A percentile compares a stretch with the other conserved stretches of the same genome.
phyloP scores from a whole-genome alignment of 495 filamentous ascomycete species.

The Talaromyces ruber region DNA sequence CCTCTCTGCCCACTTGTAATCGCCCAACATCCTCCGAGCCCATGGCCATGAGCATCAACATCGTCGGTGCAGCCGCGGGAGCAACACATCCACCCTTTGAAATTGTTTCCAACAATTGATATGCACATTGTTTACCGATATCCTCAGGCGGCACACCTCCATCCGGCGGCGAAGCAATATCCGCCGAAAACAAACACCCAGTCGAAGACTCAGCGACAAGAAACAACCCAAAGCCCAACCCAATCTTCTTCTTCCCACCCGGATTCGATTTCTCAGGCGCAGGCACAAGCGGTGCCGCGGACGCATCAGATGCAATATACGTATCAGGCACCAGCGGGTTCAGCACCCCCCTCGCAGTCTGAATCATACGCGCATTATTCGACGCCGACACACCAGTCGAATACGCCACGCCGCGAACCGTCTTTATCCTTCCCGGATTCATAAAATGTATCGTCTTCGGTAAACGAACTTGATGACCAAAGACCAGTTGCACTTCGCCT shows the following conservation, averaged over 20 bases:
- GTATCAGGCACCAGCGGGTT: conserved; percentile 81
- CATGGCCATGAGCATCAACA: conserved; percentile 94
- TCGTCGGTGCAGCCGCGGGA: conserved; percentile 53
- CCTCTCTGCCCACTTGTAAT: conserved; percentile 53
- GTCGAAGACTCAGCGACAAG: conserved; percentile 87
- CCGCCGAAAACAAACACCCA: conserved; percentile 76
- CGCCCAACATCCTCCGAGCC: conserved; percentile 68
- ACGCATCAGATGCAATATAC: conserved; percentile 72
- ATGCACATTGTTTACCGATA: conserved; percentile 77
- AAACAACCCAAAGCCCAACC: conserved; percentile 83
- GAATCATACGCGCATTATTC: conserved; percentile 94
- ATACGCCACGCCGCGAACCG: conserved; percentile 87
- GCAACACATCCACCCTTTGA: conserved; percentile 75
- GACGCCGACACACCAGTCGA: conserved; percentile 79
- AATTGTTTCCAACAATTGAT: conserved; percentile 78
- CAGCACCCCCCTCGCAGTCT: conserved; percentile 74
- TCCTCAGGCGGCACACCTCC: conserved; percentile 85
- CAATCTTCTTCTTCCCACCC: conserved; percentile 56
- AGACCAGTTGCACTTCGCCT: conserved; percentile 87
- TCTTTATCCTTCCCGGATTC: conserved; percentile 79
- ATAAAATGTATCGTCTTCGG: conserved; percentile 89
- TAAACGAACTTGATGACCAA: conserved; percentile 82
- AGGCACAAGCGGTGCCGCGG: conserved; percentile 61
- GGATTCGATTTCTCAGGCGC: conserved; percentile 51
- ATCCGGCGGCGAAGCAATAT: conserved; percentile 68